Evolutionary conservation across 2,329 filamentous ascomycete species (phyloP).

Genomic region (Chaetothyriales sp.): DNA sequence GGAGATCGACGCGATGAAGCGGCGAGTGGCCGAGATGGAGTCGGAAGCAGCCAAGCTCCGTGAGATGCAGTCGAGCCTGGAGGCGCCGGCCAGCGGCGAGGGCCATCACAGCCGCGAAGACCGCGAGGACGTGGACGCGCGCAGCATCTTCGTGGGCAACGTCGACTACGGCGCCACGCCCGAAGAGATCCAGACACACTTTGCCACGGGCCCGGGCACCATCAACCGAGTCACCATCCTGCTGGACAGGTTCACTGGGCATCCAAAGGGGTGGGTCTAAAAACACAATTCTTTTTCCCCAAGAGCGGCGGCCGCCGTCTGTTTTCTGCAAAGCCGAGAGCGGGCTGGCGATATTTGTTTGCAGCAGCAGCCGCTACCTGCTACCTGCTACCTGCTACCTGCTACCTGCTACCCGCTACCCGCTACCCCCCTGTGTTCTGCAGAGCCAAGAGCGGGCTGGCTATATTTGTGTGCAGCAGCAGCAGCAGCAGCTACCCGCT

Average conservation of each 20-base stretch:
- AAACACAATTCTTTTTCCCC: slow-evolving; percentile 12
- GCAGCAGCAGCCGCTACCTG: too few relatives aligned
- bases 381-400: too few relatives aligned
- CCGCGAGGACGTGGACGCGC: slow-evolving; percentile 87
- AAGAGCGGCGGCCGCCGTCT: slow-evolving; percentile 14
- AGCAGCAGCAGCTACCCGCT: too few relatives aligned
- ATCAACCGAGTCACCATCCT: slow-evolving; percentile 98
- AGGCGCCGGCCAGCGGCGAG: slow-evolving; percentile 26
- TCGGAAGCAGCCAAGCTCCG: slow-evolving; percentile 74
- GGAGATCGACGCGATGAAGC: slow-evolving; percentile 80
- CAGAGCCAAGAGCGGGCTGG: slow-evolving; percentile 1
- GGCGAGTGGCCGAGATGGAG: slow-evolving; percentile 77
- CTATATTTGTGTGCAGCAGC: slow-evolving; percentile 15
- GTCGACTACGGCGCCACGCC: slow-evolving; percentile 95
- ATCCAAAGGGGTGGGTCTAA: slow-evolving; percentile 84
- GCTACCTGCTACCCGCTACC: too few relatives aligned
- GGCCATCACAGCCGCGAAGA: slow-evolving; percentile 49
- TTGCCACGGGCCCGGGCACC: slow-evolving; percentile 77
- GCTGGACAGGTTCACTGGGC: slow-evolving; percentile 93
- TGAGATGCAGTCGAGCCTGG: slow-evolving; percentile 75
- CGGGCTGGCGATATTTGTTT: slow-evolving; percentile 7
- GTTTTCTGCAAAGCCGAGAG: slow-evolving; percentile 1
- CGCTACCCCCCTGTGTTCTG: slow-evolving; percentile 2
- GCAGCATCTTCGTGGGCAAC: slow-evolving; percentile 96
- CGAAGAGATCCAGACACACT: slow-evolving; percentile 96